Conservation (phyloP, 164 flowering plant species). For the Vitis labrusca region DNA sequence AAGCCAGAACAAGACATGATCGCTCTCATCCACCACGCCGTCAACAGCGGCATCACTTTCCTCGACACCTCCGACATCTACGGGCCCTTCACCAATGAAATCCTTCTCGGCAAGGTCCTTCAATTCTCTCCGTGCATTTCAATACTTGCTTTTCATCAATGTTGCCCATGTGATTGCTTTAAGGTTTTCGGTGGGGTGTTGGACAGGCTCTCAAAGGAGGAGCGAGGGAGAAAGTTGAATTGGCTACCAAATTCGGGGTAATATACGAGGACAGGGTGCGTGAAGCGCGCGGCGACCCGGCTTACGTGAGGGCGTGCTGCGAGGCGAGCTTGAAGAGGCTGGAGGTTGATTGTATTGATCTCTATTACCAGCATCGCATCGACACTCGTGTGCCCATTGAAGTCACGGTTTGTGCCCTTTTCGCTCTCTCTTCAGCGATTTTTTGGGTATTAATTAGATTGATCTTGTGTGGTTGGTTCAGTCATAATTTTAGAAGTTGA, state of each 20-base stretch:
- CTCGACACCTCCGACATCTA: no score
- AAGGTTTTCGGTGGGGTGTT: not conserved
- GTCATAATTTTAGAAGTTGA: no score
- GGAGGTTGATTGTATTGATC: slow-evolving; percentile 20
- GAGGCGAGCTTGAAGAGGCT: slow-evolving; percentile 25
- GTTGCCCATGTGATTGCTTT: not conserved
- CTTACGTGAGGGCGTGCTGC: slow-evolving; percentile 17
- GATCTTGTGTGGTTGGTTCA: no score
- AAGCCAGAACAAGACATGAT: no score
- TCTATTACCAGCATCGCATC: slow-evolving; percentile 20
- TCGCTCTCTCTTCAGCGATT: not conserved
- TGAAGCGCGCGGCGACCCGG: slow-evolving; percentile 18
- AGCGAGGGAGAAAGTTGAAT: slow-evolving; percentile 20
- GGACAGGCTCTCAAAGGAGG: slow-evolving; percentile 27
- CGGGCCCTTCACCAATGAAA: no score
- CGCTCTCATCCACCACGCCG: no score
- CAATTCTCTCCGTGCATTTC: no score
- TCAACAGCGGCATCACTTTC: no score
- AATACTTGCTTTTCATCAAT: not conserved
- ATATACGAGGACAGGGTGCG: not conserved
- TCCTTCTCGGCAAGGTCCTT: no score
- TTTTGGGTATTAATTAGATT: no score
- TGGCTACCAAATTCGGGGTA: slow-evolving; percentile 27
- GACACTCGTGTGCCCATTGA: slow-evolving; percentile 23
- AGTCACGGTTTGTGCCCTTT: slow-evolving; percentile 15